Evolutionary conservation across 495 filamentous ascomycete genomes (phyloP), one percentile per base, ranked within the genome.

Genomic region (Neurospora tetrasperma): DNA sequence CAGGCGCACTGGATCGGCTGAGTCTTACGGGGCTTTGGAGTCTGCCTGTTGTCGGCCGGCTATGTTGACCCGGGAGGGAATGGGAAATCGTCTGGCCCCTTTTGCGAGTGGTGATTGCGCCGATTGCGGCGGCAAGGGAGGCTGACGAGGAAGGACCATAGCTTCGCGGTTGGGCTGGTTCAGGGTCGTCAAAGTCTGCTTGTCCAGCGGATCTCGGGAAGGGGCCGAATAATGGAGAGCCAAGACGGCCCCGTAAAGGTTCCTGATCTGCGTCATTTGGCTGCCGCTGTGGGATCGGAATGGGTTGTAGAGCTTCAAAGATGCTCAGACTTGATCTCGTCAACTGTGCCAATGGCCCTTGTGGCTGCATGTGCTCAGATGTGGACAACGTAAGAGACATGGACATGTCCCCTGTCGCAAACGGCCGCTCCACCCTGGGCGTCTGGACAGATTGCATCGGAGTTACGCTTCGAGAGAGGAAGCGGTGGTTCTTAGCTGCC

Each of bases 311-410:
- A 20, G 75, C 68, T 69, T 72, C 7, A 62, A 18, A 18, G 78
- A 76, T 69, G 79, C 81, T 66, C 3, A 78, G 75, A 7, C 73
- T 74, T n/a, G 84, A 84, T 40, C 78, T 73, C 18, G 84, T 82
- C 42, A 88, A 83, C 71, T 87, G 84, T 6, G 93, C 88, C 70
- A 98, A 80, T 0, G 92, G 90, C 62, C 89, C 91, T 42, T 88
- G 85, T 2, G 88, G 89, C 71, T 91, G 88, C 92, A 95, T 95
- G 18, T 88, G 88, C n/a, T 91, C 86, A 16, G 94, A 87, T 10
- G 92, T 92, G 81, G 92, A 94, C 23, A 93, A 87, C 5, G 89
- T 87, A 43, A 99, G 88, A 43, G 96, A 98, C 44, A 97, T 83
- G 54, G 92, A 90, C 83, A 98, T 91, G 71, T 96, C 94, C 59